Evolutionary conservation across 768 basidiomycete genomes (phyloP).

Genomic region (Suillus subalutaceus): DNA sequence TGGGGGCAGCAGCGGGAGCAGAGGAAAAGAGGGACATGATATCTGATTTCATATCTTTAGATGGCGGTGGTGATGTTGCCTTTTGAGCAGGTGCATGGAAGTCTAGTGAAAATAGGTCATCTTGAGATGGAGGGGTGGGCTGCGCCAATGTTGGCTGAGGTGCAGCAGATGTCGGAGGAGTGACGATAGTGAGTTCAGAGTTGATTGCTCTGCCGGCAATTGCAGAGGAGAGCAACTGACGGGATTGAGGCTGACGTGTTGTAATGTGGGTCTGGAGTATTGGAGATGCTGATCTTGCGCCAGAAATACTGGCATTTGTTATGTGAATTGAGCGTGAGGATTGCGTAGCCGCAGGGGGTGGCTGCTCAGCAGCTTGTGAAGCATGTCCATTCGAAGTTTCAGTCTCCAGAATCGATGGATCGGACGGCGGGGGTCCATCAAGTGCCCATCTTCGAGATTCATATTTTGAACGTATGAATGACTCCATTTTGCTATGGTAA

Average conservation of each 20-base stretch:
- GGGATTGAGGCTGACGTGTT: conserved; percentile 35
- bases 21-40: conserved; percentile 82
- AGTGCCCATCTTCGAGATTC: conserved; percentile 91
- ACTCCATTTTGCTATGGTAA: conserved; percentile 89
- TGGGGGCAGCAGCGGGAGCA: conserved; percentile 25
- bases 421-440: conserved; percentile 81
- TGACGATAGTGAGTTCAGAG: conserved; percentile 12
- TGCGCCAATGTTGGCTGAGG: conserved; percentile 25
- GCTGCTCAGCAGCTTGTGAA: conserved; percentile 10
- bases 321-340: conserved; percentile 16
- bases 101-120: conserved; percentile 84
- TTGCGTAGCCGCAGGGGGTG: conserved; percentile 1
- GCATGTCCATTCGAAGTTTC: conserved; percentile 17
- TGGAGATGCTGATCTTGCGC: conserved; percentile 33
- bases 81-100: conserved; percentile 63
- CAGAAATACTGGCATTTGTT: conserved; percentile 21
- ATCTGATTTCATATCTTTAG: conserved; percentile 81
- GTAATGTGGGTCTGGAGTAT: conserved; percentile 23
- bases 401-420: conserved; percentile 78
- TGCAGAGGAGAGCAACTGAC: conserved; percentile 37
- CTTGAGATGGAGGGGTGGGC: conserved; percentile 41
- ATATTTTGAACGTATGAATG: conserved; percentile 96
- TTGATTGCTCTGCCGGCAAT: conserved; percentile 36
- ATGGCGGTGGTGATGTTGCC: conserved; percentile 38
- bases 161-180: conserved; percentile 15